Evolutionary conservation across 2,329 filamentous ascomycete genomes (phyloP).

Genomic region (Exophiala viscosa): DNA sequence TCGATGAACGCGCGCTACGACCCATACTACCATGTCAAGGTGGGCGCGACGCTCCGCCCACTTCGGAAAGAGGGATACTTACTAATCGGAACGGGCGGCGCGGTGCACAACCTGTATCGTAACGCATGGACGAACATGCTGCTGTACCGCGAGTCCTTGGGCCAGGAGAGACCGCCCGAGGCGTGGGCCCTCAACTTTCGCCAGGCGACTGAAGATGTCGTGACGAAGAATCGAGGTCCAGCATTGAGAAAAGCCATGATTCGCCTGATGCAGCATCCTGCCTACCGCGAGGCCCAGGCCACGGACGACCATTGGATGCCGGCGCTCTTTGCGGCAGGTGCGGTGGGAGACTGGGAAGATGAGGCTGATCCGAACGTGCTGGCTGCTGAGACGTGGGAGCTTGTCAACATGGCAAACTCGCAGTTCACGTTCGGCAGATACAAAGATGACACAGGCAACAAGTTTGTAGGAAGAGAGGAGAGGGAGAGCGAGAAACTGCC

Average conservation of each 20-base stretch:
- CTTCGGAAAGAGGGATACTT: slow-evolving; percentile 56
- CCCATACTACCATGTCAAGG: slow-evolving; percentile 54
- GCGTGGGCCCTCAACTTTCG: slow-evolving; percentile 62
- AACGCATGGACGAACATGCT: slow-evolving; percentile 65
- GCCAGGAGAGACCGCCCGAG: slow-evolving; percentile 56
- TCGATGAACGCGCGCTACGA: slow-evolving; percentile 55
- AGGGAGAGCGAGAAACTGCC: neutral
- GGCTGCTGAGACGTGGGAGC: slow-evolving; percentile 62
- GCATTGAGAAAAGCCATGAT: slow-evolving; percentile 54
- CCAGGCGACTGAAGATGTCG: slow-evolving; percentile 60
- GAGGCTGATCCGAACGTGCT: slow-evolving; percentile 41
- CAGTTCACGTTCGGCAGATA: slow-evolving; percentile 55
- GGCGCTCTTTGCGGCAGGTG: slow-evolving; percentile 60
- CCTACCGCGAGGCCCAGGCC: slow-evolving; percentile 62
- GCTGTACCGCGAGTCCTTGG: slow-evolving; percentile 60
- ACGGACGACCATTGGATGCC: slow-evolving; percentile 70
- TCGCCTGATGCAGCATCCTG: slow-evolving; percentile 65
- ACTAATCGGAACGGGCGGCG: slow-evolving; percentile 59
- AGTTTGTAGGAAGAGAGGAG: neutral
- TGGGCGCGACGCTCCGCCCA: slow-evolving; percentile 56
- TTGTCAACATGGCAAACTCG: slow-evolving; percentile 60
- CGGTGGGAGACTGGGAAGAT: slow-evolving; percentile 49
- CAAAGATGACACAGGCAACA: slow-evolving; percentile 13
- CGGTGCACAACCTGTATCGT: slow-evolving; percentile 65
- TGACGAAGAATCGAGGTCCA: slow-evolving; percentile 54